Base-by-base conservation (phyloP, 2,329 filamentous ascomycete species). In the Verticillium klebahnii region DNA sequence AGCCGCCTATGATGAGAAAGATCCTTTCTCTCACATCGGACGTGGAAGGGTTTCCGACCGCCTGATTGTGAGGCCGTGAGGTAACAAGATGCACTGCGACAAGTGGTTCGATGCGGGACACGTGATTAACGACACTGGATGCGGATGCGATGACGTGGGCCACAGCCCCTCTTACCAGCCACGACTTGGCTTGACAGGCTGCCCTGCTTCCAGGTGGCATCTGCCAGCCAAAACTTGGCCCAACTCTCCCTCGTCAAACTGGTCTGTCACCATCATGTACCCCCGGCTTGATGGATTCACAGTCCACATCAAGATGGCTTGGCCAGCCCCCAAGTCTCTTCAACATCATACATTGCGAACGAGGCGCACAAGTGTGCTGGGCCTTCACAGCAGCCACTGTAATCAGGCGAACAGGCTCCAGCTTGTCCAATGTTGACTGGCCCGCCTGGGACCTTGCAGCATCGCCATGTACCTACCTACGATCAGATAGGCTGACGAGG, bases 71-170 rank as follows among this genome's bases (percentile, higher is more conserved):
- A 36, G 8, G 9, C 14, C 2, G 34, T 14, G 34, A 36, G 4
- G 34, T 36, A 36, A 36, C 9, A 36, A 14, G 9, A 14, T 11
- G 9, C 14, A 36, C 34, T 25, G n/a, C 9, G 9, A n/a, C n/a
- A 14, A 12, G 5, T 19, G n/a, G n/a, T 5, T 23, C 23, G 45
- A 19, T 19, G 23, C n/a, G 45, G 9, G 2, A 8, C 45, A 52
- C 45, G 45, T 52, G 45, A 52, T 19, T 29, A 4, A 19, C 9
- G 11, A 9, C n/a, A 11, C 9, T 14, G 9, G 34, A 36, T 36
- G 34, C 8, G 57, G 45, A 58, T 19, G 34, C 40, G 36, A 64
- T 64, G 62, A 64, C 62, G 62, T 61, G 61, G 61, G 55, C 36
- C 39, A 15, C 31, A 14, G 31, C 25, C 29, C 58, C 19, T 31